phyloP scores from a whole-genome alignment of 75 land plant species.

The Pinus tabuliformis region DNA sequence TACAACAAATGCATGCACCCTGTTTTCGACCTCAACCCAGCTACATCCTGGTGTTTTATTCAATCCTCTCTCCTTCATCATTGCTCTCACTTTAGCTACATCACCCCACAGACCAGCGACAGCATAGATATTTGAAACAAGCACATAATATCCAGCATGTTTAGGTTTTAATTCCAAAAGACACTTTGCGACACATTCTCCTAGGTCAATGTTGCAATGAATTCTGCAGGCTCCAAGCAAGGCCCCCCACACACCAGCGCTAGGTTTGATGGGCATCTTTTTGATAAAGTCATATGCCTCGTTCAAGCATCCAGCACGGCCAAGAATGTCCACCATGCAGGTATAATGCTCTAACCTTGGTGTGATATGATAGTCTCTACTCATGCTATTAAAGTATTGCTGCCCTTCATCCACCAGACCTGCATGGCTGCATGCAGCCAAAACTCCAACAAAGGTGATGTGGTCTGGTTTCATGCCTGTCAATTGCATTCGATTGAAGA shows the following conservation, averaged over 20 bases:
- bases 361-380: constrained; percentile 26
- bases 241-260: constrained; percentile 50
- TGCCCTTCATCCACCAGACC: constrained; percentile 52
- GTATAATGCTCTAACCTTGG: constrained; percentile 57
- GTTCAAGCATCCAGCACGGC: constrained; percentile 55
- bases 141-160: constrained; percentile 54
- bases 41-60: constrained; percentile 49
- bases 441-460: background rate
- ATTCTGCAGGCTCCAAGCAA: constrained; percentile 54
- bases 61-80: constrained; percentile 41
- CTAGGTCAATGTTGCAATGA: constrained; percentile 28
- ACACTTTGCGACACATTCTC: constrained; percentile 43
- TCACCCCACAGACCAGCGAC: constrained; percentile 56
- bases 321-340: constrained; percentile 70
- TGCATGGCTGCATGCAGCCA: constrained; percentile 48
- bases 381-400: constrained; percentile 44
- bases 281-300: constrained; percentile 47
- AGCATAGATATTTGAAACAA: constrained; percentile 67
- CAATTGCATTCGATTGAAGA: background rate
- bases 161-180: constrained; percentile 36
- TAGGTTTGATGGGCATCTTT: constrained; percentile 45
- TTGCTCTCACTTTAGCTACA: constrained; percentile 38
- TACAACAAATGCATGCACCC: constrained; percentile 48
- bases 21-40: constrained; percentile 51
- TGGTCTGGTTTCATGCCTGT: background rate